Conservation (phyloP, 768 basidiomycete species). For the Pleurotus citrinopileatus region DNA sequence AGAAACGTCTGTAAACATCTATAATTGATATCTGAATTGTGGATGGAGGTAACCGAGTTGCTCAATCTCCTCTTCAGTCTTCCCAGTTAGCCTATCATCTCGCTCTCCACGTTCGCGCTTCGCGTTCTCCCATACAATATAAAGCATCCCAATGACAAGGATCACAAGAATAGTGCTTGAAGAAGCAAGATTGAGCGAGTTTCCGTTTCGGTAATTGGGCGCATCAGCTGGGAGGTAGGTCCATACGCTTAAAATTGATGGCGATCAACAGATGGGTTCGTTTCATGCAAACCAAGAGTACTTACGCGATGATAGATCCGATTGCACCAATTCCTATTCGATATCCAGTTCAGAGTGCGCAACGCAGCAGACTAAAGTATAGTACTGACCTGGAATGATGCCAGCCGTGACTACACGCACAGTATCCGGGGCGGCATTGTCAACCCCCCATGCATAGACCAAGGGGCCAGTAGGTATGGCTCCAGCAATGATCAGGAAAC, state of each 20-base stretch:
- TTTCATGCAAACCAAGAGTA: neutral
- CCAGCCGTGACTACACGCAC: constrained; percentile 43
- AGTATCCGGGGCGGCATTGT: constrained; percentile 49
- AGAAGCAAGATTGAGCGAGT: constrained; percentile 40
- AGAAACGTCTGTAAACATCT: neutral
- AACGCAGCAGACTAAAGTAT: neutral
- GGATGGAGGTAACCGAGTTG: constrained; percentile 44
- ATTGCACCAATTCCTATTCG: constrained; percentile 36
- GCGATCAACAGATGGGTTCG: neutral
- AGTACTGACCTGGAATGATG: constrained; percentile 33
- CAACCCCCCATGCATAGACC: constrained; percentile 45
- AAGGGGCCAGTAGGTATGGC: constrained; percentile 37
- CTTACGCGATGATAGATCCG: constrained; percentile 44
- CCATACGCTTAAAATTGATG: constrained; percentile 34
- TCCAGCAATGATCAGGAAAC: constrained; percentile 40
- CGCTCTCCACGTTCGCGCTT: constrained; percentile 41
- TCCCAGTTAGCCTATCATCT: constrained; percentile 37
- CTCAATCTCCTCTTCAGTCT: constrained; percentile 32
- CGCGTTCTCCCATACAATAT: constrained; percentile 39
- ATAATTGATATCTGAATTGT: constrained; percentile 38
- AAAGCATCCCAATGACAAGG: constrained; percentile 26
- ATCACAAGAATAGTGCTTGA: constrained; percentile 29
- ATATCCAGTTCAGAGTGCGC: neutral
- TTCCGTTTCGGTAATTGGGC: constrained; percentile 44
- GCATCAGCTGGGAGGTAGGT: constrained; percentile 44